Evolutionary conservation across 1,284 basidiomycete species (phyloP), one percentile per base, ranked within the genome.

Genomic region (Sporisorium reilianum): DNA sequence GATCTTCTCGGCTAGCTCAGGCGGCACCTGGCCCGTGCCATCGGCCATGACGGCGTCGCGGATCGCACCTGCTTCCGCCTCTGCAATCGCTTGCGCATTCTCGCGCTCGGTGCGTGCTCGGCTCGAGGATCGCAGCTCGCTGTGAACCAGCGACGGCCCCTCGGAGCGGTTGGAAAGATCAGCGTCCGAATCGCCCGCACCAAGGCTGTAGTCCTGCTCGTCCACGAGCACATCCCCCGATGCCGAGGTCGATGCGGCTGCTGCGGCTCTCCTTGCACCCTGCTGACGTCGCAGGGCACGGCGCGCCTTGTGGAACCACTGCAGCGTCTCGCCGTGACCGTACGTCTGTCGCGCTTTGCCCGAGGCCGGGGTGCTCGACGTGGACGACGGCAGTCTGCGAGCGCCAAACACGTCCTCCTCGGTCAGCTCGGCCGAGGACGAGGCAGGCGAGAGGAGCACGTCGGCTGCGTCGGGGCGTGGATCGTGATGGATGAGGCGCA

Each of bases 231-330:
- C 16, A 12, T 57, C 59, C 12, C 40, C 45, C 14, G 50, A 16
- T 25, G 42, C 14, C 6, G 45, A 26, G 22, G 62, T 23, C 14
- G 51, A 5, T 1, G 52, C 55, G 9, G 55, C 44, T 36, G 54
- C 56, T 5, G 54, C 57, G 3, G 58, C 60, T 51, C 55, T 54
- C 28, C 68, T 61, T 28, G 59, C 59, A 25, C 65, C 55, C 36
- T 66, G 63, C 53, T 74, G 71, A 5, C 64, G 70, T 55, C 55
- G 59, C 45, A 78, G 57, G 0, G 73, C 76, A 38, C 64, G 58
- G 5, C 76, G 58, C 22, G 76, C 73, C 36, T 70, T 72, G 63
- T 78, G 76, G 56, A 78, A 75, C 76, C 76, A 78, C 36, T 78
- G 64, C 11, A 75, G 69, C 45, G 73, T 75, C 66, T 75, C 65